These are phyloP conservation scores for Cetradonia linearis DNA, from an alignment of 495 filamentous ascomycete genomes.

Conservation along the genomic window DNA sequence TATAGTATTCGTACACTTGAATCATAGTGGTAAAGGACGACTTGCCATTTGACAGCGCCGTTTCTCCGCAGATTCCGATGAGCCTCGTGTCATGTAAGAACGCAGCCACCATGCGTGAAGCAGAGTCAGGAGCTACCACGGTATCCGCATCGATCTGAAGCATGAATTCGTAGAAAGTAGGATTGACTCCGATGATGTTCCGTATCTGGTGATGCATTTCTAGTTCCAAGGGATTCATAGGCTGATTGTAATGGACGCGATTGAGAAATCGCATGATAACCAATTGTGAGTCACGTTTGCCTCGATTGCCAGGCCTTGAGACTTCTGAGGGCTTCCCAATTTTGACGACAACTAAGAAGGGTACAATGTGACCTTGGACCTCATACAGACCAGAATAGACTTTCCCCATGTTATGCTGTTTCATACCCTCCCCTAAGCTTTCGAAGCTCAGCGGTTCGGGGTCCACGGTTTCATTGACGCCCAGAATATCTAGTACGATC, in stretches of 20 bases:
- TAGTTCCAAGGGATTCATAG: constrained; percentile 93
- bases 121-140: constrained; percentile 81
- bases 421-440: constrained; percentile 87
- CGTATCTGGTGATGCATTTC: constrained; percentile 99
- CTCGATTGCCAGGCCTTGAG: constrained; percentile 90
- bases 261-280: constrained; percentile 97
- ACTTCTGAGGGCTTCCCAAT: constrained; percentile 96
- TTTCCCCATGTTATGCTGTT: constrained; percentile 99
- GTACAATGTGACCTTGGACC: constrained; percentile 94
- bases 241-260: constrained; percentile 87
- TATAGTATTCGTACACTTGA: constrained; percentile 99
- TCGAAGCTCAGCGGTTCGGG: constrained; percentile 98
- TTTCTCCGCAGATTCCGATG: constrained; percentile 91
- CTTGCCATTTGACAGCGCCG: constrained; percentile 84
- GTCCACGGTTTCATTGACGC: constrained; percentile 85
- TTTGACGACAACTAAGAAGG: constrained; percentile 94
- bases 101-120: constrained; percentile 81
- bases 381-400: constrained; percentile 97
- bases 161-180: constrained; percentile 96
- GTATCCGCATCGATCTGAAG: constrained; percentile 97
- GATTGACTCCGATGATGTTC: constrained; percentile 98
- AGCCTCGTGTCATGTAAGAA: constrained; percentile 87
- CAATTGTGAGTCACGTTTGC: constrained; percentile 99
- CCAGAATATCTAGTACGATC: constrained; percentile 94
- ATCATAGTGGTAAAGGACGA: constrained; percentile 95